Percentiles rank a stretch among this genome's conserved stretches.
Conservation (phyloP, 2,329 filamentous ascomycete species). For the Sordariomycetes sp. region DNA sequence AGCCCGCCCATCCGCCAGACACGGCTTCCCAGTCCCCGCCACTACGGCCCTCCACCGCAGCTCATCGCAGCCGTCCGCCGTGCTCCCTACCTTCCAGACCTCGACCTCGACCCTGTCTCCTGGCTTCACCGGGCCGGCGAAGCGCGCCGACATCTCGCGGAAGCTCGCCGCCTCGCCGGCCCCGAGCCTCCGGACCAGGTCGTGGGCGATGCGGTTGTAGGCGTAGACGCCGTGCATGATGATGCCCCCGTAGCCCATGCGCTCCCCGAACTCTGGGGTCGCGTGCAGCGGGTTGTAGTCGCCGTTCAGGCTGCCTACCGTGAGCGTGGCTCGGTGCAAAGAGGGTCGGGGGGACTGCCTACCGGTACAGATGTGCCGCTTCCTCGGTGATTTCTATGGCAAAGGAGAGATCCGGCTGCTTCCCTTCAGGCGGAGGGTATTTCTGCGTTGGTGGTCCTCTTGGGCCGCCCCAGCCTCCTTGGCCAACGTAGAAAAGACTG, state of each 20-base stretch:
- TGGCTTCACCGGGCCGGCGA: slow-evolving; percentile 6
- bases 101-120: slow-evolving; percentile 4
- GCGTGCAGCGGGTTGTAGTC: slow-evolving; percentile 83
- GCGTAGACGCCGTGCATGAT: slow-evolving; percentile 76
- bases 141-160: slow-evolving; percentile 6
- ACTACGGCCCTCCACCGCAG: slow-evolving; percentile 4
- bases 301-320: slow-evolving; percentile 53
- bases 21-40: not conserved
- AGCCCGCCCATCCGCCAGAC: slow-evolving; percentile 4
- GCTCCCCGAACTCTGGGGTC: slow-evolving; percentile 63
- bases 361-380: slow-evolving; percentile 5
- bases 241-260: slow-evolving; percentile 74
- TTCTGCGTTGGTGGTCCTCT: slow-evolving; percentile 1
- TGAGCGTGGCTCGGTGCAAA: not conserved
- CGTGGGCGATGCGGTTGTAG: slow-evolving; percentile 66
- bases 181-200: slow-evolving; percentile 28
- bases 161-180: slow-evolving; percentile 2
- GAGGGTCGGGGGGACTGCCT: not conserved
- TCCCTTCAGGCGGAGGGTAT: slow-evolving; percentile 1
- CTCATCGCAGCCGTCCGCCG: not conserved
- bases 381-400: not conserved
- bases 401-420: slow-evolving; percentile 1
- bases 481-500: slow-evolving; percentile 58
- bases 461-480: slow-evolving; percentile 34
- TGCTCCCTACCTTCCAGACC: slow-evolving; percentile 3